These are phyloP conservation scores for Nicotiana noctiflora DNA, from an alignment of 257 asterid species.

Conservation along the genomic window DNA sequence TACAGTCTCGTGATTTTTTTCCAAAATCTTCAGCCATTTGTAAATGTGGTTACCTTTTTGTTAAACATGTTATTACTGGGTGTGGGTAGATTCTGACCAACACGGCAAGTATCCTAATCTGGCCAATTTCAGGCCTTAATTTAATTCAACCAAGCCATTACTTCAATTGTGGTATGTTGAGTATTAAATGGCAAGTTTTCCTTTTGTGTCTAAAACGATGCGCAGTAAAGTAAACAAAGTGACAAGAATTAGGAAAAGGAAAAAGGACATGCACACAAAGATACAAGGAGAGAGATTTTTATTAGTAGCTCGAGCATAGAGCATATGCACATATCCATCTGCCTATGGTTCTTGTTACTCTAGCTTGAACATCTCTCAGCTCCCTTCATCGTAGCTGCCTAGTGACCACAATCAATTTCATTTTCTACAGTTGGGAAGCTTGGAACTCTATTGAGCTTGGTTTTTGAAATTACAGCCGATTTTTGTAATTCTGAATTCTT, in stretches of 20 bases:
- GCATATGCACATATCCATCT: neutral
- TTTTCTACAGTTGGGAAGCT: neutral
- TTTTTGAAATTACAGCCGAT: neutral
- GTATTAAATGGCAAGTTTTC: neutral
- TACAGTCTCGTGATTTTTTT: neutral
- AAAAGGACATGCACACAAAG: neutral
- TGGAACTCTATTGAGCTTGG: neutral
- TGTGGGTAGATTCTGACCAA: neutral
- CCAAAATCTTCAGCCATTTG: neutral
- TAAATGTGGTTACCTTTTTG: neutral
- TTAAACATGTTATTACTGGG: neutral
- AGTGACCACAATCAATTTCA: neutral
- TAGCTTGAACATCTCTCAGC: neutral
- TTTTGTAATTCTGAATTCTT: neutral
- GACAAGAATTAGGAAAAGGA: neutral
- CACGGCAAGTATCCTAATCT: neutral
- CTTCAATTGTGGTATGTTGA: neutral
- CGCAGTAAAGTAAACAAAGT: neutral
- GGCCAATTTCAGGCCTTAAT: neutral
- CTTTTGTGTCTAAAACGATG: neutral
- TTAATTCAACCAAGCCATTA: neutral
- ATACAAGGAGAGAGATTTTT: neutral
- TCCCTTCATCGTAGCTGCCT: neutral
- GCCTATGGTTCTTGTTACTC: neutral
- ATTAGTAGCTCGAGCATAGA: neutral